Evolutionary conservation across 1,284 basidiomycete genomes (phyloP).

Genomic region (Phlebopus sp.): DNA sequence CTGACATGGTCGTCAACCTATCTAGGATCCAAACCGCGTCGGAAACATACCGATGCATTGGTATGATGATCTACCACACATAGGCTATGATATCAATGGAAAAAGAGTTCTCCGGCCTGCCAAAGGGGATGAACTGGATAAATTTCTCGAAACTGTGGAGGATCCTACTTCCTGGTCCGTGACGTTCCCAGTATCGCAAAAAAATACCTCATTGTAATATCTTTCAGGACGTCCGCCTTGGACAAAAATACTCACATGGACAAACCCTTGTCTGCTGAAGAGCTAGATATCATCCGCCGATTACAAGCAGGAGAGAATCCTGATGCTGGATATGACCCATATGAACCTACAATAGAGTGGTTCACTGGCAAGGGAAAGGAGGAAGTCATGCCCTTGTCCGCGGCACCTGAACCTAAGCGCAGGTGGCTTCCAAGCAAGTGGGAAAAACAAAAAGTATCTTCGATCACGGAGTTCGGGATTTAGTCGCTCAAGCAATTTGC

Average conservation of each 20-base stretch:
- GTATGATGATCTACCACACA: constrained; percentile 99
- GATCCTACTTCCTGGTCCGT: constrained; percentile 86
- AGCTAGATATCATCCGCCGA: constrained; percentile 93
- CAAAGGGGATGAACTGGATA: constrained; percentile 95
- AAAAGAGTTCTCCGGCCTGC: constrained; percentile 94
- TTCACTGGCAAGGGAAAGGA: constrained; percentile 96
- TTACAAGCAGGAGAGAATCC: constrained; percentile 91
- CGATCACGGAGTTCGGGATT: neutral
- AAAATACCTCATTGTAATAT: constrained; percentile 4
- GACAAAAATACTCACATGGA: constrained; percentile 88
- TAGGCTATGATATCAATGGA: constrained; percentile 96
- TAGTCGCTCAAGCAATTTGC: constrained; percentile 11
- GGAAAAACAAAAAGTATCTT: constrained; percentile 94
- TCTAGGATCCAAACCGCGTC: constrained; percentile 86
- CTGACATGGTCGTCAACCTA: constrained; percentile 10
- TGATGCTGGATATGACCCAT: constrained; percentile 86
- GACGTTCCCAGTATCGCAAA: constrained; percentile 2
- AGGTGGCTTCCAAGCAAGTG: constrained; percentile 98
- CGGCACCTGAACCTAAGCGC: constrained; percentile 92
- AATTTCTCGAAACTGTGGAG: constrained; percentile 92
- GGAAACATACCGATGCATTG: constrained; percentile 97
- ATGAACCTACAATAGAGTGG: constrained; percentile 94
- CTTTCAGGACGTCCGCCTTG: constrained; percentile 84
- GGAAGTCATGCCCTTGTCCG: constrained; percentile 89
- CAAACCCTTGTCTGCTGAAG: constrained; percentile 85